These are phyloP conservation scores for Chlamydomonas asymmetrica DNA, from an alignment of 139 green algal genomes.

Conservation along the genomic window DNA sequence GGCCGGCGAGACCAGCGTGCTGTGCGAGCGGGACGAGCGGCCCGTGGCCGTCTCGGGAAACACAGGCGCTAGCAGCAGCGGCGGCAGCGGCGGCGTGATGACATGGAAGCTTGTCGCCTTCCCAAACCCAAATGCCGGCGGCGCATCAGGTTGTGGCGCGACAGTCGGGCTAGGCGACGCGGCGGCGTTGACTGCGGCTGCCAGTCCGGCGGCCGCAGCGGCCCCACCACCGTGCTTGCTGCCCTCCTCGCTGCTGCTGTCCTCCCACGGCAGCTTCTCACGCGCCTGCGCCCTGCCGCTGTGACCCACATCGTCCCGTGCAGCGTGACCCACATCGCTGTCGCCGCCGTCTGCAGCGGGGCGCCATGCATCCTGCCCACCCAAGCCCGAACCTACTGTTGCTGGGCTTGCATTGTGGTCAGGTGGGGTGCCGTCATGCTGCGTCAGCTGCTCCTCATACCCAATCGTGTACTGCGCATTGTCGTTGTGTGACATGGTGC, in stretches of 20 bases:
- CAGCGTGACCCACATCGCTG: not conserved
- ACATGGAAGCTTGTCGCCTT: too few relatives aligned
- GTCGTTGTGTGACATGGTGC: not conserved
- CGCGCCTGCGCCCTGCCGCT: not conserved
- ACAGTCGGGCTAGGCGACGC: too few relatives aligned
- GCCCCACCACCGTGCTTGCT: not conserved
- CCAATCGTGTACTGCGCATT: not conserved
- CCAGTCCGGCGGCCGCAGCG: not conserved
- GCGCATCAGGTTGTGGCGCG: too few relatives aligned
- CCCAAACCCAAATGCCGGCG: too few relatives aligned
- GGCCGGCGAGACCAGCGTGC: too few relatives aligned
- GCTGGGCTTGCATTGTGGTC: not conserved
- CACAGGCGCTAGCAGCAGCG: too few relatives aligned
- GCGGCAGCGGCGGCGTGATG: too few relatives aligned
- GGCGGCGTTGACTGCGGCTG: not conserved
- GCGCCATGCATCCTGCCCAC: not conserved
- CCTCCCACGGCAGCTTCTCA: constrained; percentile 19
- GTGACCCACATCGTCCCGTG: not conserved
- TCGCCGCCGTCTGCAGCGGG: not conserved
- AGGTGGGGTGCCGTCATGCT: not conserved
- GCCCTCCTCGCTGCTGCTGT: constrained; percentile 12
- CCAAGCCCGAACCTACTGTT: not conserved
- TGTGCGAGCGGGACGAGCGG: too few relatives aligned
- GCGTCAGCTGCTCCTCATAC: not conserved
- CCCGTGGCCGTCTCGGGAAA: too few relatives aligned